Percentiles rank a stretch among this genome's conserved stretches.
These are phyloP conservation scores for Yamadazyma sp. DNA, from an alignment of 1,139 yeast genomes.

Conservation along the genomic window DNA sequence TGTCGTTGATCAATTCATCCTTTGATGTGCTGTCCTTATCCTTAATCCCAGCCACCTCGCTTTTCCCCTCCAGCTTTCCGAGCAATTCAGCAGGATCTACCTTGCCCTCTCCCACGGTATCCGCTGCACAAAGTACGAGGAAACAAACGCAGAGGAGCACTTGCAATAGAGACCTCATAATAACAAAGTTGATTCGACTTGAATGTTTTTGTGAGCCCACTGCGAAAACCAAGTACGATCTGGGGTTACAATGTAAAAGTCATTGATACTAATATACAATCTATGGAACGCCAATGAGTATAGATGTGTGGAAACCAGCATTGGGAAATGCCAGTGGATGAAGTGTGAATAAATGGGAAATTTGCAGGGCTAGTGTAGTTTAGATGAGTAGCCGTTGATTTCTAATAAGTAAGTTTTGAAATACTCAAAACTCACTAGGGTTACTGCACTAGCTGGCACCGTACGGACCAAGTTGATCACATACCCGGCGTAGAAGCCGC, in stretches of 20 bases:
- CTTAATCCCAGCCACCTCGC: background rate
- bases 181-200: no score
- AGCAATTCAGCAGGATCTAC: background rate
- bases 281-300: background rate
- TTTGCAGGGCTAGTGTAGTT: background rate
- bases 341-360: background rate
- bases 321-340: background rate
- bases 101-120: background rate
- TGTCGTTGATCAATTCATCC: no score
- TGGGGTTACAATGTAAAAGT: background rate
- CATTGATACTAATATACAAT: background rate
- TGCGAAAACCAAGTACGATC: background rate
- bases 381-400: constrained; percentile 25
- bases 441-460: constrained; percentile 92
- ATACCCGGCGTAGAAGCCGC: constrained; percentile 90
- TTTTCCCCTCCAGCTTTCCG: background rate
- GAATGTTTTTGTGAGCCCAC: no score
- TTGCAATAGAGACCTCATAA: background rate
- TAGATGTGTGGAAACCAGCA: background rate
- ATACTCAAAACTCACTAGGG: constrained; percentile 90
- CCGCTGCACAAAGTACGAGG: background rate
- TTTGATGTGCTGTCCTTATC: no score
- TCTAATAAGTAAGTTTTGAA: constrained; percentile 62
- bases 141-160: background rate
- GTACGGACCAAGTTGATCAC: constrained; percentile 84